Evolutionary conservation across 768 basidiomycete genomes (phyloP), one percentile per base, ranked within the genome.

Genomic region (Coprinopsis sp.): DNA sequence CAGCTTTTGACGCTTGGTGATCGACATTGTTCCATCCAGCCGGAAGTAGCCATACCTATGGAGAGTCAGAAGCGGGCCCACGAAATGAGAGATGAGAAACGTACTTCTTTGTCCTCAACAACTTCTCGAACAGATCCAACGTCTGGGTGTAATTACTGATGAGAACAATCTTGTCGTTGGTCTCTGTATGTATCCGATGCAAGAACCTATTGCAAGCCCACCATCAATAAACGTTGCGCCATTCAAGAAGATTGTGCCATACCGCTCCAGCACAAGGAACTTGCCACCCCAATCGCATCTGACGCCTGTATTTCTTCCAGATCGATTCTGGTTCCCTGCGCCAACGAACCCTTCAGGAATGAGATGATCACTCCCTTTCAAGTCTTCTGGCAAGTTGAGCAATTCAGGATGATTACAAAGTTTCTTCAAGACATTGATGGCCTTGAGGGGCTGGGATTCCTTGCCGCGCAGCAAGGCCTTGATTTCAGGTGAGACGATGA

Each of bases 61-160:
- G 36, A 25, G 28, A 46, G 10, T 21, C 22, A 30, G 16, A 7
- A 24, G 11, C 21, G 19, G 29, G 4, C 12, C 30, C 19, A 25
- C n/a, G 18, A 40, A 12, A 31, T 37, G 2, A 19, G 5, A n/a
- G 21, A 33, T 19, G 23, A 28, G n/a, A n/a, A 23, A 60, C 72
- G 43, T 53, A 92, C 91, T 88, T 87, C 63, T 93, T 94, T 57
- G 65, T 80, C 24, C 89, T 77, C 57, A 91, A 88, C 40, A 95
- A 64, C 59, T 85, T 91, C 68, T 94, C 92, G 55, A 97, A 95
- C 8, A 95, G 66, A 62, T 96, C 93, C 2, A 97, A 74, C 0
- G 93, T 97, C 64, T 94, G 91, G 4, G 93, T 97, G 59, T 94
- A 94, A 63, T 97, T 97, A 61, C 91, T 94, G 60, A 97, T 96